phyloP scores from a whole-genome alignment of 768 basidiomycete species.

The Lactarius deliciosus region DNA sequence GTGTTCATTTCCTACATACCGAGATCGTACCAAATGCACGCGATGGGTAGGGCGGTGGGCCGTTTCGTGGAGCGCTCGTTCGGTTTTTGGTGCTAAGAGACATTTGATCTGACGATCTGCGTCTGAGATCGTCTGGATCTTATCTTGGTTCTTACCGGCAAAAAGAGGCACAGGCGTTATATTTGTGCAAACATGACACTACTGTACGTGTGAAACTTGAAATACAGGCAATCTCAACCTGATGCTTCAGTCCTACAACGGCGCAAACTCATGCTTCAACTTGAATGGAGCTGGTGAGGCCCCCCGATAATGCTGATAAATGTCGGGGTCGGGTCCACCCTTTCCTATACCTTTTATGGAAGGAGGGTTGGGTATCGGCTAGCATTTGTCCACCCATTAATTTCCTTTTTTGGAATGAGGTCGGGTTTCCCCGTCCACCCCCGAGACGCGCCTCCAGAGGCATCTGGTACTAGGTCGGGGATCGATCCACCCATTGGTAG shows the following conservation, averaged over 20 bases:
- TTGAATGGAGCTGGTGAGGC: slow-evolving; percentile 41
- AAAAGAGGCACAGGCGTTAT: neutral
- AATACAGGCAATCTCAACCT: neutral
- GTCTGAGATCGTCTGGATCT: too few species aligned
- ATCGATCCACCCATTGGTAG: too few species aligned
- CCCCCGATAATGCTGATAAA: too few species aligned
- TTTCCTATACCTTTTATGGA: too few species aligned
- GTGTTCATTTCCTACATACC: neutral
- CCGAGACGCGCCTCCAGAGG: too few species aligned
- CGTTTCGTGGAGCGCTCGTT: neutral
- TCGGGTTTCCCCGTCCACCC: too few species aligned
- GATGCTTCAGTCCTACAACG: slow-evolving; percentile 29
- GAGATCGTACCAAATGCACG: neutral
- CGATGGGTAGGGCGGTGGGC: neutral
- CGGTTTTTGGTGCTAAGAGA: neutral
- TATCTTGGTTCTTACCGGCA: too few species aligned
- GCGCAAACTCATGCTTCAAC: slow-evolving; percentile 55
- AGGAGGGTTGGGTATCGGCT: too few species aligned
- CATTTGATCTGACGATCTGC: neutral
- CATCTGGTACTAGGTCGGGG: too few species aligned
- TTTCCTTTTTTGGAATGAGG: too few species aligned
- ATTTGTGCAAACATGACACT: neutral
- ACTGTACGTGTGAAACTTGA: neutral
- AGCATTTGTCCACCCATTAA: too few species aligned
- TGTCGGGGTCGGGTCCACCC: too few species aligned